Base-by-base conservation (phyloP, 371 early-diverging fungal species). In the Smittium mucronatum region DNA sequence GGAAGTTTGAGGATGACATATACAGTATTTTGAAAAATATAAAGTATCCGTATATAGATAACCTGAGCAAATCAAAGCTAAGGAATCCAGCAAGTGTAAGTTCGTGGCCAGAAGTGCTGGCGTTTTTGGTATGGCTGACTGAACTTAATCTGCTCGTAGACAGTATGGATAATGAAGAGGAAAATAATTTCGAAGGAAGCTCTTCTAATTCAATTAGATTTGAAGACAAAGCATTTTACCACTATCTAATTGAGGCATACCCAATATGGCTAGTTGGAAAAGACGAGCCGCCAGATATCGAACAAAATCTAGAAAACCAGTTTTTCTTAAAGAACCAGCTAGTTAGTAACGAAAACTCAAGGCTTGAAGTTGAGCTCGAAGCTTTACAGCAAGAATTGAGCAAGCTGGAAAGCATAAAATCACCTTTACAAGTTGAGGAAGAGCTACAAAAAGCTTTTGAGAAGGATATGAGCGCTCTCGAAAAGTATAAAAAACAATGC, bases 1-100 rank as follows among this genome's bases (percentile, higher is more conserved):
- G 84, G 68, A 85, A 83, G 63, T 88, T 93, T 75, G 96, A 95
- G 73, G 93, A 93, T 17, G 97, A 97, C 36, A 89, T 91, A 15
- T 84, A 89, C 31, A 70, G 75, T 2, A 80, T 96, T 34, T 71
- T 97, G 67, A 87, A 85, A 67, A 83, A 84, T 1, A 80, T 96
- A 68, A 84, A 83, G 84, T 97, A 97, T 75, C 98, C 99, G 26
- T 93, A 89, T 71, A 88, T 88, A n/a, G 90, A 90, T 58, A 84
- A 86, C 69, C 92, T 98, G 35, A 87, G 84, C 66, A 90, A 90
- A 78, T 88, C 92, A 67, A 86, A 90, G 26, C 78, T 98, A 25
- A 82, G 81, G 63, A 85, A 94, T 5, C 88, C 93, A 31, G 92
- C 89, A 2, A 86, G 93, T 2, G 84, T 87, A 66, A 91, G 96